Percentiles rank a stretch among this genome's conserved stretches.
Conservation (phyloP, 768 basidiomycete genomes). For the Pholiota molesta region DNA sequence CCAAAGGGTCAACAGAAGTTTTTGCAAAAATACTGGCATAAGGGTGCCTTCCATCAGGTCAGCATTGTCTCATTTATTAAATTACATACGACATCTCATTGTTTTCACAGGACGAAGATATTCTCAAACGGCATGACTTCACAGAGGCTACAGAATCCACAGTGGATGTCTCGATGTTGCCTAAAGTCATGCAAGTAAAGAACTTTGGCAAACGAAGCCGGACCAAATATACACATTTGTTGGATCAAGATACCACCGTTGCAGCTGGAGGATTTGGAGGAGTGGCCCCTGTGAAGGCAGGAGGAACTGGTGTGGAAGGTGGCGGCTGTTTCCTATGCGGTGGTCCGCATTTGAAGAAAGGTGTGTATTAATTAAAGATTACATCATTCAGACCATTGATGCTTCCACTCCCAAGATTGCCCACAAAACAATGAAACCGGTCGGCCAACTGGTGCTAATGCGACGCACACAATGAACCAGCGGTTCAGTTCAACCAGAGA, state of each 20-base stretch:
- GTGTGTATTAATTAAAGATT: constrained; percentile 38
- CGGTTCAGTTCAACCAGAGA: constrained; percentile 17
- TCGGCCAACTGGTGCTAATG: constrained; percentile 28
- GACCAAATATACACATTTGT: constrained; percentile 94
- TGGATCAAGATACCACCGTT: constrained; percentile 90
- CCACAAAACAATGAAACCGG: constrained; percentile 30
- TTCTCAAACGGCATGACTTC: constrained; percentile 82
- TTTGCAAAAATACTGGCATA: constrained; percentile 98
- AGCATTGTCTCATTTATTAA: constrained; percentile 8
- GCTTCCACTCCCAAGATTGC: constrained; percentile 27
- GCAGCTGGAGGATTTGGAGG: constrained; percentile 69
- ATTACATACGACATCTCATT: not conserved
- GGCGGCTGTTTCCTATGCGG: constrained; percentile 93
- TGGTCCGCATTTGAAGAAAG: constrained; percentile 91
- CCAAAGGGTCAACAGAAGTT: constrained; percentile 92
- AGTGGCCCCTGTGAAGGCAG: constrained; percentile 50
- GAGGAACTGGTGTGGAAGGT: constrained; percentile 55
- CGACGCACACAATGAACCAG: constrained; percentile 18
- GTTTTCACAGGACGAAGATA: constrained; percentile 72
- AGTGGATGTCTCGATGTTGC: constrained; percentile 84
- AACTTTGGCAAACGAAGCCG: constrained; percentile 92
- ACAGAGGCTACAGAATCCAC: constrained; percentile 90
- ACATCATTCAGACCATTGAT: not conserved
- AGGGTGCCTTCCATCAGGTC: constrained; percentile 98
- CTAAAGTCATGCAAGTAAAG: constrained; percentile 96